These are phyloP conservation scores for Falciphora oryzae DNA, from an alignment of 2,329 filamentous ascomycete species.

Conservation along the genomic window DNA sequence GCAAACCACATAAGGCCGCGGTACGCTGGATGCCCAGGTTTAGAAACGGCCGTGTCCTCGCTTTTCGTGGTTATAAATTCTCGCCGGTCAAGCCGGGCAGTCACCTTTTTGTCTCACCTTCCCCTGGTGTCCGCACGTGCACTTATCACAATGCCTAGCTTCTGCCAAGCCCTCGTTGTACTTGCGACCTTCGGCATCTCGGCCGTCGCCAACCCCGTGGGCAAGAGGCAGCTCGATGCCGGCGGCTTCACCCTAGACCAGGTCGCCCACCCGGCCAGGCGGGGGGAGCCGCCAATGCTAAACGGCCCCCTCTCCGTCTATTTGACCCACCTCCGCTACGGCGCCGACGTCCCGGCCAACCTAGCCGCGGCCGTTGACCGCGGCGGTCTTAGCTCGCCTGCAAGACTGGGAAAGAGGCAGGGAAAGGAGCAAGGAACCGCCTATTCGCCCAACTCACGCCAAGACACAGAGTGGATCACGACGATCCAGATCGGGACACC, in stretches of 20 bases:
- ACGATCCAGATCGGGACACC: constrained; percentile 34
- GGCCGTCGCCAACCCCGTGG: neutral
- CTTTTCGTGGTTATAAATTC: too few species aligned
- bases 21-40: too few species aligned
- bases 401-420: constrained; percentile 11
- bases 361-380: constrained; percentile 22
- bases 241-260: neutral
- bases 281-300: neutral
- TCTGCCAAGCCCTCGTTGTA: neutral
- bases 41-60: too few species aligned
- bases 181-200: neutral
- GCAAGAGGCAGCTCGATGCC: neutral
- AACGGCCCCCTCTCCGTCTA: constrained; percentile 29
- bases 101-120: neutral
- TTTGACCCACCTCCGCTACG: constrained; percentile 32
- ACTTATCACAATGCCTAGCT: neutral
- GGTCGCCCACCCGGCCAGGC: neutral
- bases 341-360: constrained; percentile 25
- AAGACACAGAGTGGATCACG: constrained; percentile 31
- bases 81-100: too few species aligned
- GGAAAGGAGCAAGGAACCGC: constrained; percentile 20
- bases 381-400: constrained; percentile 18
- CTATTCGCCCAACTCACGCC: constrained; percentile 19
- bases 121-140: neutral
- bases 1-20: too few species aligned